Evolutionary conservation across 441 rosid species (phyloP).

Genomic region (Pelargonium exstipulatum): DNA sequence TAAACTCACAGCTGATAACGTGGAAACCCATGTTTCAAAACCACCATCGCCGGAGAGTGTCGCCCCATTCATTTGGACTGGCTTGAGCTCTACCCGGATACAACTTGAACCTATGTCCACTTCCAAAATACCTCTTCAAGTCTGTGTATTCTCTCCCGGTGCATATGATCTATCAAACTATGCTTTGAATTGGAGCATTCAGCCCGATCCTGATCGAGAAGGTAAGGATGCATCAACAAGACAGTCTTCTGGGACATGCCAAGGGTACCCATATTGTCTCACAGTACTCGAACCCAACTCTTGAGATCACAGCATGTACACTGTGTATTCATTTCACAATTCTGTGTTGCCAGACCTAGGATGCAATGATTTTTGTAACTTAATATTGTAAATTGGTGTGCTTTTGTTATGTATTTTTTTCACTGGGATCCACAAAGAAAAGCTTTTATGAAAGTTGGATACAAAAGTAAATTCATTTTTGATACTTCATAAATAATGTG

Average conservation of each 20-base stretch:
- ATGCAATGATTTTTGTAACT: slow-evolving; percentile 28
- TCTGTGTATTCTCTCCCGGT: slow-evolving; percentile 76
- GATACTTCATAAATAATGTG: not conserved
- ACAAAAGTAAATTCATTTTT: slow-evolving; percentile 8
- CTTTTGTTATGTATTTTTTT: slow-evolving; percentile 22
- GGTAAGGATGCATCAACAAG: slow-evolving; percentile 21
- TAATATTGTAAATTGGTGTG: slow-evolving; percentile 30
- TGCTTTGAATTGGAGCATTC: slow-evolving; percentile 60
- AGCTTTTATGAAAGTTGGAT: not conserved
- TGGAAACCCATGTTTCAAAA: slow-evolving; percentile 28
- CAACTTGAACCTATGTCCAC: slow-evolving; percentile 53
- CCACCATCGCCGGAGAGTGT: slow-evolving; percentile 44
- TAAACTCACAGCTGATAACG: slow-evolving; percentile 45
- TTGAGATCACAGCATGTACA: slow-evolving; percentile 27
- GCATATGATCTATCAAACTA: slow-evolving; percentile 69
- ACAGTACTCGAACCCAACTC: slow-evolving; percentile 60
- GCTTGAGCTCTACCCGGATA: slow-evolving; percentile 58
- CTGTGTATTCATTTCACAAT: slow-evolving; percentile 1
- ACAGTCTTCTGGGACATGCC: slow-evolving; percentile 51
- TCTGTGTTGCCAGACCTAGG: slow-evolving; percentile 4
- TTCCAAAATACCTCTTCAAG: slow-evolving; percentile 53
- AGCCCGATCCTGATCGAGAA: slow-evolving; percentile 23
- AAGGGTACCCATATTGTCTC: slow-evolving; percentile 63
- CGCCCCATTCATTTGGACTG: slow-evolving; percentile 77
- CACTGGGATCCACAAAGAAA: slow-evolving; percentile 1